Base-by-base conservation (phyloP, 352 stramenopile species). In the Phytopythium oedochilum region DNA sequence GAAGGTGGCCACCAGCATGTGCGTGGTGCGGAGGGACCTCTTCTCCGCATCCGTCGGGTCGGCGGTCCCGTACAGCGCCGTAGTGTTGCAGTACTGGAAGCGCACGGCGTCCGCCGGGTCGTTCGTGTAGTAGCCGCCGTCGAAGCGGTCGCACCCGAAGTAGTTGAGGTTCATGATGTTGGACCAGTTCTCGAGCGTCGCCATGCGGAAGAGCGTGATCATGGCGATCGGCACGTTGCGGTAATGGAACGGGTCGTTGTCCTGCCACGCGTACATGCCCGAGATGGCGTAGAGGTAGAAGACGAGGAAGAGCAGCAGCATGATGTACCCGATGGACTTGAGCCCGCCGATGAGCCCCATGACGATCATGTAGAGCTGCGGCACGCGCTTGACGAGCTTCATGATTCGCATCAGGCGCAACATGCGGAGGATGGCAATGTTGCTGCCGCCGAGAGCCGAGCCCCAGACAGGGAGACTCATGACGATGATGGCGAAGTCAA, bases 261-360 rank as follows among this genome's bases (percentile, higher is more conserved):
- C 59, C 53, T 77, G 63, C 80, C 94, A 97, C 7, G 94, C 68
- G 55, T 94, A 94, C 83, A 97, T 95, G 18, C 88, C 89, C 2
- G 90, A 83, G 62, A 97, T 92, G 20, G 89, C 85, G 57, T 95
- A 97, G 25, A 97, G 60, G 61, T 97, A 97, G 62, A 90, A 90
- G 0, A 96, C 78, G 44, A 97, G 73, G 34, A 92, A 71, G 12
- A 97, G 71, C 36, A 97, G 69, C 25, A 96, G 44, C 46, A 86
- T 72, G 50, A 97, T 96, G 71, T 96, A 97, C n/a, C 76, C 80
- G 64, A 96, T 96, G 29, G 81, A 96, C 60, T 86, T 89, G 25
- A 97, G 68, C 1, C 86, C 84, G 34, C 79, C 83, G 29, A 97
- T 89, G 20, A 97, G 78, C 0, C 87, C 89, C 75, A 96, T 92